A percentile compares a stretch with the other conserved stretches of the same genome.
Evolutionary conservation across 1,284 basidiomycete genomes (phyloP).

Genomic region (Sanghuangporus sanghuang): DNA sequence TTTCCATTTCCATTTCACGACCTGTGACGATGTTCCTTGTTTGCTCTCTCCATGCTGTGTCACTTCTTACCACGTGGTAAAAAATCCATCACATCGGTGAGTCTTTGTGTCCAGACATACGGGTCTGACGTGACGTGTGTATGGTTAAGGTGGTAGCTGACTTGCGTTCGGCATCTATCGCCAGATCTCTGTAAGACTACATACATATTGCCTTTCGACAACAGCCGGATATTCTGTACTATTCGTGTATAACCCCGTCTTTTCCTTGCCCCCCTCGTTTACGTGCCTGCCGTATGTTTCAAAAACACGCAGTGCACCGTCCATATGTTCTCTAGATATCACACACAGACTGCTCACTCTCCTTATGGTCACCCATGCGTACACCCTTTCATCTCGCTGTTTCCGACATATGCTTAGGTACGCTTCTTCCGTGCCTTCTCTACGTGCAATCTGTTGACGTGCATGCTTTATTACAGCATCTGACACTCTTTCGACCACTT

Average conservation of each 20-base stretch:
- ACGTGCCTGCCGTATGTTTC: neutral
- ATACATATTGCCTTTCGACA: neutral
- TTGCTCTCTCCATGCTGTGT: neutral
- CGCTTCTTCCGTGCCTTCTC: neutral
- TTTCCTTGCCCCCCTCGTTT: neutral
- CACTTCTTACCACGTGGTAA: neutral
- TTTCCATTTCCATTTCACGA: neutral
- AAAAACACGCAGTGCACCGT: neutral
- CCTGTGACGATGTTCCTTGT: neutral
- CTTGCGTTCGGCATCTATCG: neutral
- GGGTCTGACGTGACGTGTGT: neutral
- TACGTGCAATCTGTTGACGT: constrained; percentile 1
- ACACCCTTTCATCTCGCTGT: neutral
- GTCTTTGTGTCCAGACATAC: neutral
- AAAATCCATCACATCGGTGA: neutral
- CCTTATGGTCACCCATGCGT: neutral
- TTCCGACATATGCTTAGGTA: neutral
- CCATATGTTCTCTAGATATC: neutral
- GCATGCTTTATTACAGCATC: constrained; percentile 4
- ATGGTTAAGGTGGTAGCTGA: neutral
- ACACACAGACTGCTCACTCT: neutral
- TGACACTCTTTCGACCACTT: constrained; percentile 5
- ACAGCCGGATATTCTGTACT: neutral
- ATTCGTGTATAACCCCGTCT: neutral
- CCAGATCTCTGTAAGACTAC: neutral